Percentiles rank a stretch among this genome's conserved stretches.
Conservation (phyloP, 495 filamentous ascomycete species). For the Acidiella bohemica region DNA sequence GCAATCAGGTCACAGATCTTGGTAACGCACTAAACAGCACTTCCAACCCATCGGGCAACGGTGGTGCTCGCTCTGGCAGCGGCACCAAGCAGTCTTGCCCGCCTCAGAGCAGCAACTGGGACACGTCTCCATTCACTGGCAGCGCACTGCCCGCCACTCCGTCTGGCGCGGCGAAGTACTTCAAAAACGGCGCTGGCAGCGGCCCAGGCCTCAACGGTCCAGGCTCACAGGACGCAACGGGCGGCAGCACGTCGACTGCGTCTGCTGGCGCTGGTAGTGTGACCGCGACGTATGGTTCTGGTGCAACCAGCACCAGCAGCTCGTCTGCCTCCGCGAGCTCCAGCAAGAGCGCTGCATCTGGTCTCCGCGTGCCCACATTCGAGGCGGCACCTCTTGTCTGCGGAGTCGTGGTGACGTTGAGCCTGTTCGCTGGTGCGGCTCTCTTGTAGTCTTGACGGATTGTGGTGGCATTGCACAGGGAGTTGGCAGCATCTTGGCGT, state of each 20-base stretch:
- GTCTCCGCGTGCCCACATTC: too few relatives aligned
- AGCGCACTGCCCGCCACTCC: constrained; percentile 67
- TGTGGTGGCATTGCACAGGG: too few relatives aligned
- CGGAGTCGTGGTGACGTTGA: too few relatives aligned
- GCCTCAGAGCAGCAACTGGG: constrained; percentile 52
- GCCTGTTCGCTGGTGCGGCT: too few relatives aligned
- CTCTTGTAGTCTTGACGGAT: too few relatives aligned
- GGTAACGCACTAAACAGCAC: constrained; percentile 51
- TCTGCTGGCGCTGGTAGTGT: constrained; percentile 46
- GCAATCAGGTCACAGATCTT: constrained; percentile 52
- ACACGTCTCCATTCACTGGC: constrained; percentile 42
- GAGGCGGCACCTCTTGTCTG: too few relatives aligned
- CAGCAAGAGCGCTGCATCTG: too few relatives aligned
- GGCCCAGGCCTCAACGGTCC: constrained; percentile 56
- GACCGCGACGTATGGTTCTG: too few relatives aligned
- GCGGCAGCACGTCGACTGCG: constrained; percentile 46
- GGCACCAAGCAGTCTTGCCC: constrained; percentile 59
- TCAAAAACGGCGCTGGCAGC: constrained; percentile 59
- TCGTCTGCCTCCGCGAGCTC: too few relatives aligned
- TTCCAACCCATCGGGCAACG: constrained; percentile 57
- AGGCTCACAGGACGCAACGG: constrained; percentile 59
- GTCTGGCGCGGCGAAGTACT: constrained; percentile 47
- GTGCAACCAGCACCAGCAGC: too few relatives aligned
- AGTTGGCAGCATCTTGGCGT: too few relatives aligned
- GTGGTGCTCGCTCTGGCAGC: constrained; percentile 55